Conservation (phyloP, 1,284 basidiomycete genomes). For the Porodaedalea pini region DNA sequence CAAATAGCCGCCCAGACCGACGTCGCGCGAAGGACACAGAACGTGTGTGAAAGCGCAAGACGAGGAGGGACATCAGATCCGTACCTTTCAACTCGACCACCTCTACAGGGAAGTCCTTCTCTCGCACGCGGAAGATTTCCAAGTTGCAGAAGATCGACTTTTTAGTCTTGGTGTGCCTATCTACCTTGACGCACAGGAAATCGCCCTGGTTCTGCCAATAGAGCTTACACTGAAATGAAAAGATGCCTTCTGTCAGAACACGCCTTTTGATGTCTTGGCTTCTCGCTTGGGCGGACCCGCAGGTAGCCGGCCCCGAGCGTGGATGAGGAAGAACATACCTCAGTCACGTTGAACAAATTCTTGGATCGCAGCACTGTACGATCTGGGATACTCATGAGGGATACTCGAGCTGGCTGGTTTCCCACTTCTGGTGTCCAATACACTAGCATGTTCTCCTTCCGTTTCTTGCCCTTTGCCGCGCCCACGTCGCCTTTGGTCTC, state of each 20-base stretch:
- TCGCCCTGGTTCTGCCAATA: constrained; percentile 99
- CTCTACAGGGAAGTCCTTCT: constrained; percentile 98
- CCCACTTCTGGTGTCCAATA: constrained; percentile 98
- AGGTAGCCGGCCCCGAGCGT: constrained; percentile 8
- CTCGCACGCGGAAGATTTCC: constrained; percentile 95
- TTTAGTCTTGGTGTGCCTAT: constrained; percentile 98
- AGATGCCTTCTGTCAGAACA: background rate
- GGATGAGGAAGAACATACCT: constrained; percentile 52
- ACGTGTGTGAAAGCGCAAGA: constrained; percentile 6
- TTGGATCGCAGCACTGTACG: constrained; percentile 88
- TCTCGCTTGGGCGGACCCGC: background rate
- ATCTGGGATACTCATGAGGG: constrained; percentile 86
- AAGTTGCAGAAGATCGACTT: constrained; percentile 99
- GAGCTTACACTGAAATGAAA: constrained; percentile 78
- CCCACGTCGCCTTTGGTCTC: constrained; percentile 38
- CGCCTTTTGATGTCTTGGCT: background rate
- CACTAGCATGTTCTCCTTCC: constrained; percentile 89
- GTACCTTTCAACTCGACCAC: constrained; percentile 94
- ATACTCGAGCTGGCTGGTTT: constrained; percentile 97
- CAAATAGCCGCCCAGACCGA: background rate
- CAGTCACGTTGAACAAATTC: constrained; percentile 97
- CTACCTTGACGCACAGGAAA: constrained; percentile 98
- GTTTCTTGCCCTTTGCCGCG: constrained; percentile 53
- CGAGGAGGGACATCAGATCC: constrained; percentile 19
- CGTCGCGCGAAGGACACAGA: constrained; percentile 8